Conservation (phyloP, 1,284 basidiomycete species). For the Sanguinoderma infundibulare region DNA sequence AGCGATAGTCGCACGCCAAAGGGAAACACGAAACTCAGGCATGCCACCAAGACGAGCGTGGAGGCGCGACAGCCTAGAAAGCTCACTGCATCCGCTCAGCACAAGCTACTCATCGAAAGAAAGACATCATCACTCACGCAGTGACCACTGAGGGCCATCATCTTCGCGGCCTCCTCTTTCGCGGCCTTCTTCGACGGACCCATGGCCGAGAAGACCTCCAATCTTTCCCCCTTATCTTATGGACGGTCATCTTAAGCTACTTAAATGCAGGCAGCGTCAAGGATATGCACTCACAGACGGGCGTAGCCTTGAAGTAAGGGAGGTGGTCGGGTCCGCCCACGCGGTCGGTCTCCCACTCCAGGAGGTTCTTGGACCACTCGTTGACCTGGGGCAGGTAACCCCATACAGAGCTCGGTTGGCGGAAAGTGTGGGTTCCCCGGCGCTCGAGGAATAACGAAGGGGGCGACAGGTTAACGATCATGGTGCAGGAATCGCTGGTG, state of each 20-base stretch:
- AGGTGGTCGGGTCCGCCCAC: constrained; percentile 27
- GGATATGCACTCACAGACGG: constrained; percentile 25
- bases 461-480: neutral
- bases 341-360: constrained; percentile 23
- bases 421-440: constrained; percentile 18
- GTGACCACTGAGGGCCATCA: constrained; percentile 31
- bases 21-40: neutral
- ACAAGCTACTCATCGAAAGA: neutral
- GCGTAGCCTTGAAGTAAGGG: constrained; percentile 22
- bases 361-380: constrained; percentile 23
- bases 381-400: constrained; percentile 34
- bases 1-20: too few relatives aligned
- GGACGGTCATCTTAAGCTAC: neutral
- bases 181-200: constrained; percentile 28
- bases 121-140: constrained; percentile 24
- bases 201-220: constrained; percentile 5
- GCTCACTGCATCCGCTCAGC: neutral
- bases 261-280: neutral
- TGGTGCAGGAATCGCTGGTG: neutral
- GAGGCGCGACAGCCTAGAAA: neutral
- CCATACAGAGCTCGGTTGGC: constrained; percentile 17
- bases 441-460: constrained; percentile 22
- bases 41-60: neutral
- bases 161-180: constrained; percentile 25
- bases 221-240: constrained; percentile 17